Base-by-base conservation (phyloP, 345 rosid genomes). In the Toxicodendron radicans region DNA sequence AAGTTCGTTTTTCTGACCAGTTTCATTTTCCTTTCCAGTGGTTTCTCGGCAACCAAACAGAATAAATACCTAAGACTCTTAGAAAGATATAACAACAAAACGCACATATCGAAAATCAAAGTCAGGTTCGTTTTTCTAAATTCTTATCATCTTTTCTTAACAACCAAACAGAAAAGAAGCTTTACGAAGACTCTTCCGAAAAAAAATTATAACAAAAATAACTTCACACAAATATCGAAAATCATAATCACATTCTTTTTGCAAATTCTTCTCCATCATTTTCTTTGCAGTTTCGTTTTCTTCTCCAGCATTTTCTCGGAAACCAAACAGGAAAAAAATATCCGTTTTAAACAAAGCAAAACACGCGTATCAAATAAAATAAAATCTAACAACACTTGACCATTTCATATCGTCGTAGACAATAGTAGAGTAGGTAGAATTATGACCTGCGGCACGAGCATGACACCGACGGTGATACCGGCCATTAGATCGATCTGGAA, bases 391-490 rank as follows among this genome's bases (percentile, higher is more conserved):
- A 38, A 38, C 43, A 38, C 43, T 35, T 35, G 7, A 38, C 7
- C 9, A 7, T 38, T 38, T 8, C 9, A 35, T 35, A 3, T 35
- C 38, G 38, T 35, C 38, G 43, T 38, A 6, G 43, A 38, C 8
- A 5, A 65, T 41, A 5, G 45, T 61, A 58, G 45, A 32, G 16
- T n/a, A 43, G 41, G 53, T 35, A 23, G 30, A 64, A 52, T 54
- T 58, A 78, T 82, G 64, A 93, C 99, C 98, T 96, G 99, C 12
- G 99, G 99, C n/a, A 96, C 97, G 49, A 96, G 98, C 99, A 96
- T 96, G 65, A 96, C 65, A 43, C 95, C 99, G 76, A 92, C 93
- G 82, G 99, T 93, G 74, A 80, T 68, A 18, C 99, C 99, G 20
- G 99, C 98, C 91, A 92, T 83, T 74, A 96, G 93, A 88, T 96